A percentile compares a stretch with the other conserved stretches of the same genome.
phyloP scores from a whole-genome alignment of 805 yeast species.

The Ogataea parapolymorpha region DNA sequence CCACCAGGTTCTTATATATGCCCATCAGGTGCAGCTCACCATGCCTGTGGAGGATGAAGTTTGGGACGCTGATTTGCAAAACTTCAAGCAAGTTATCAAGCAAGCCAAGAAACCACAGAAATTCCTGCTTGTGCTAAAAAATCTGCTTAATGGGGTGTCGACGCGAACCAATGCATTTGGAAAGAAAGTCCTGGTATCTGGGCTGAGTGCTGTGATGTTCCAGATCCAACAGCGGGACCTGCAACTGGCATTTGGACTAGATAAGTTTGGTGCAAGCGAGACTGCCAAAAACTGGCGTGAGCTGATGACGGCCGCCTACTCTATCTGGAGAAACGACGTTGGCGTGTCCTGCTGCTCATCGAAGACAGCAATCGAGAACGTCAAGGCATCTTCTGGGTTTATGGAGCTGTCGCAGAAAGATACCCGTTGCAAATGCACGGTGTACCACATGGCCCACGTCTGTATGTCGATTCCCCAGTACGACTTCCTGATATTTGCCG shows the following conservation, averaged over 20 bases:
- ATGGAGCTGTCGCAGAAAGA: conserved; percentile 35
- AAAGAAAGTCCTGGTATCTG: conserved; percentile 62
- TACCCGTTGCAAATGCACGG: conserved; percentile 58
- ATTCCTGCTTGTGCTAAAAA: conserved; percentile 57
- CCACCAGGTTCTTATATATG: conserved; percentile 56
- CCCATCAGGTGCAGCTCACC: conserved; percentile 59
- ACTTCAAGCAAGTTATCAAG: conserved; percentile 23
- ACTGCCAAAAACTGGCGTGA: conserved; percentile 61
- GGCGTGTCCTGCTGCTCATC: conserved; percentile 36
- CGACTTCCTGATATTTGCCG: conserved; percentile 75
- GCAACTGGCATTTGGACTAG: conserved; percentile 51
- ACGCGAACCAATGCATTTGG: conserved; percentile 55
- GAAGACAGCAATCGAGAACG: conserved; percentile 31
- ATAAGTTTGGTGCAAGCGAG: conserved; percentile 29
- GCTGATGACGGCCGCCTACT: conserved; percentile 62
- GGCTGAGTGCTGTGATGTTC: conserved; percentile 61
- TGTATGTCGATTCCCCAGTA: conserved; percentile 69
- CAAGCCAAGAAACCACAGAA: conserved; percentile 34
- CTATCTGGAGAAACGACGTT: conserved; percentile 59
- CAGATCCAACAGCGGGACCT: conserved; percentile 72
- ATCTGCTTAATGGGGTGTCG: conserved; percentile 51
- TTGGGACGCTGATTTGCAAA: conserved; percentile 41
- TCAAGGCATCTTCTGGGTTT: conserved; percentile 26
- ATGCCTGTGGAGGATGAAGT: conserved; percentile 61
- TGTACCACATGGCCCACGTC: conserved; percentile 71